Conservation (phyloP, 225 moss, liverwort and hornwort species). For the Climacium dendroides region DNA sequence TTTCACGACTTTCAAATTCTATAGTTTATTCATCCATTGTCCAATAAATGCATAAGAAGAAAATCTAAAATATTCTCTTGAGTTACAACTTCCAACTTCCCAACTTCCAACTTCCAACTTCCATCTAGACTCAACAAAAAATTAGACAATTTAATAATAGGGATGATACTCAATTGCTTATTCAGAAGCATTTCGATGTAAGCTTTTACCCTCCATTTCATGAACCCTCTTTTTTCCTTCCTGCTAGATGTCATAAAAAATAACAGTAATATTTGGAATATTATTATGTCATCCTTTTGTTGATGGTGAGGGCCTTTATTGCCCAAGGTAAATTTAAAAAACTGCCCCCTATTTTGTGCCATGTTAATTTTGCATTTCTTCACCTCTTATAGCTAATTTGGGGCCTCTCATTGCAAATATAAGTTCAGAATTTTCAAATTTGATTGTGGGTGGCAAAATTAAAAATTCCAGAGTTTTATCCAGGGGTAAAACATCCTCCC, state of each 20-base stretch:
- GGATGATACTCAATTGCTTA: not conserved
- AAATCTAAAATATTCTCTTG: not conserved
- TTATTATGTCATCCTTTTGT: not conserved
- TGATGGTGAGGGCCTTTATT: too few relatives aligned
- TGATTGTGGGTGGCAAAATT: too few relatives aligned
- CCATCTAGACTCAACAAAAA: not conserved
- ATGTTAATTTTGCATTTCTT: too few relatives aligned
- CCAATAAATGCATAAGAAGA: not conserved
- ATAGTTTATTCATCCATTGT: not conserved
- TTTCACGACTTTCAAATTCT: not conserved
- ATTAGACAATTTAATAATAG: not conserved
- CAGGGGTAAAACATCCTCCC: too few relatives aligned
- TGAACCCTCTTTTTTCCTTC: not conserved
- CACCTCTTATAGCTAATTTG: too few relatives aligned
- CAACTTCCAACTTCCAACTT: not conserved
- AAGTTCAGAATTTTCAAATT: too few relatives aligned
- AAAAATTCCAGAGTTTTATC: too few relatives aligned
- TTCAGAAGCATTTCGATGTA: rapidly evolving
- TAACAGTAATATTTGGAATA: not conserved
- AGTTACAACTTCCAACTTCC: not conserved
- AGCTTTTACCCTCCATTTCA: not conserved
- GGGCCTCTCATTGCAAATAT: too few relatives aligned
- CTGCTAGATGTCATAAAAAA: not conserved
- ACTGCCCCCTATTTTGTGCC: too few relatives aligned
- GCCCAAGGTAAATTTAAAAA: too few relatives aligned